phyloP scores from a whole-genome alignment of 345 rosid genomes.

The Rhizophora apiculata region DNA sequence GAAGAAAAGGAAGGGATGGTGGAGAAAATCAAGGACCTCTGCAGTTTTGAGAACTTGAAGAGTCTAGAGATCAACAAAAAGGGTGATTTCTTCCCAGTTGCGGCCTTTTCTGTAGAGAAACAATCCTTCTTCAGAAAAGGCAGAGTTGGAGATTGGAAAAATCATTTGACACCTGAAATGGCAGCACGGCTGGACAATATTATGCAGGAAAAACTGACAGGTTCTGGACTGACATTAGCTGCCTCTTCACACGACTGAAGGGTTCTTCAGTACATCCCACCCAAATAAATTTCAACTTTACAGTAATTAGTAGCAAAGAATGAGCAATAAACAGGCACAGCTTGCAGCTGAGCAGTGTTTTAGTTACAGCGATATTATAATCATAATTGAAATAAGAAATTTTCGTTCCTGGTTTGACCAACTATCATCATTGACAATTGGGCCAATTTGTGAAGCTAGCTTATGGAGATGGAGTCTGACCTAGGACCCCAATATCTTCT shows the following conservation, averaged over 20 bases:
- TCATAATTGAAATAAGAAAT: no score
- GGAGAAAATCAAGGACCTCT: not conserved
- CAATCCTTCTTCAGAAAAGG: constrained; percentile 4
- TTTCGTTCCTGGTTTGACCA: no score
- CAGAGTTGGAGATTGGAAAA: not conserved
- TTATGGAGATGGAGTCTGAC: no score
- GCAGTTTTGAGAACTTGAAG: not conserved
- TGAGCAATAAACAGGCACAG: no score
- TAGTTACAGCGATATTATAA: no score
- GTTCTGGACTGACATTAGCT: not conserved
- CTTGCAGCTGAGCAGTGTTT: no score
- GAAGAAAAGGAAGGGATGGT: not conserved
- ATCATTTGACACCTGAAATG: not conserved
- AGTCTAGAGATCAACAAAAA: not conserved
- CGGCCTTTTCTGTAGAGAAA: not conserved
- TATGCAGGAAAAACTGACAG: constrained; percentile 1
- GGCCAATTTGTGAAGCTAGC: no score
- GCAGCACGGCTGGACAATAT: not conserved
- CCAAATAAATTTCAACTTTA: not conserved
- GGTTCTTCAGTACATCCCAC: not conserved
- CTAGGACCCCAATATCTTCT: no score
- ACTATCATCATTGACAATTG: no score
- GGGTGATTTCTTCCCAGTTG: not conserved
- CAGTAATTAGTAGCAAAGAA: not conserved
- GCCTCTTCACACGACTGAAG: not conserved